phyloP scores from a whole-genome alignment of 2,329 filamentous ascomycete genomes.

The Aspergillus carbonarius region DNA sequence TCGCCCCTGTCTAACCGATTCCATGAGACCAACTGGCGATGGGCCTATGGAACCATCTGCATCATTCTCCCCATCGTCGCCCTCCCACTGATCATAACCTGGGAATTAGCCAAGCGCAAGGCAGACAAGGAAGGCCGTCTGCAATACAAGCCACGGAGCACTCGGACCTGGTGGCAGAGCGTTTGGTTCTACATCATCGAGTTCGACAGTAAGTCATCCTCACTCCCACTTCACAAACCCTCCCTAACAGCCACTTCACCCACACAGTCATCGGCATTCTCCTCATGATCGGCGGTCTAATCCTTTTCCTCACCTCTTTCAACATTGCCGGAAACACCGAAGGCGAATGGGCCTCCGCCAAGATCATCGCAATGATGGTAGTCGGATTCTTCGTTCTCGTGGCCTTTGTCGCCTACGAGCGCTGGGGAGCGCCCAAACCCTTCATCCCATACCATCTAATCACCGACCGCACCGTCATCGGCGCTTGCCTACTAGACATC shows the following conservation, averaged over 20 bases:
- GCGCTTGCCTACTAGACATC: conserved; percentile 25
- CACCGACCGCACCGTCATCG: conserved; percentile 31
- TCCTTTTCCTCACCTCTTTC: conserved; percentile 48
- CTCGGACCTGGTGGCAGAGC: conserved; percentile 47
- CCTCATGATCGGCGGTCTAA: conserved; percentile 59
- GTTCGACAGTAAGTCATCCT: conserved; percentile 49
- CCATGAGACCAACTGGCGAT: conserved; percentile 55
- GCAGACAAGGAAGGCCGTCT: conserved; percentile 53
- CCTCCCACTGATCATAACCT: conserved; percentile 55
- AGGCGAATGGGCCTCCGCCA: conserved; percentile 36
- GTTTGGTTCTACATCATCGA: conserved; percentile 55
- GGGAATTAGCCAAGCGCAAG: conserved; percentile 55
- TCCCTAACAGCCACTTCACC: background rate
- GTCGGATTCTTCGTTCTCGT: conserved; percentile 55
- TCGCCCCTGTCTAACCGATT: conserved; percentile 53
- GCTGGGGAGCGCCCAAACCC: conserved; percentile 44
- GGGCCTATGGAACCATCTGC: conserved; percentile 61
- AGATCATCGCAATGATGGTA: conserved; percentile 52
- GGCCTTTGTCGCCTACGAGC: conserved; percentile 55
- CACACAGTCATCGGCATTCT: conserved; percentile 53
- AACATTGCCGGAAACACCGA: conserved; percentile 44
- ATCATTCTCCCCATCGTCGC: conserved; percentile 58
- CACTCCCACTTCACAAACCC: background rate
- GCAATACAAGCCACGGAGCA: conserved; percentile 40
- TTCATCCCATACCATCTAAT: conserved; percentile 40